Evolutionary conservation across 2,329 filamentous ascomycete species (phyloP).

Genomic region (Bipolaris zeicola): DNA sequence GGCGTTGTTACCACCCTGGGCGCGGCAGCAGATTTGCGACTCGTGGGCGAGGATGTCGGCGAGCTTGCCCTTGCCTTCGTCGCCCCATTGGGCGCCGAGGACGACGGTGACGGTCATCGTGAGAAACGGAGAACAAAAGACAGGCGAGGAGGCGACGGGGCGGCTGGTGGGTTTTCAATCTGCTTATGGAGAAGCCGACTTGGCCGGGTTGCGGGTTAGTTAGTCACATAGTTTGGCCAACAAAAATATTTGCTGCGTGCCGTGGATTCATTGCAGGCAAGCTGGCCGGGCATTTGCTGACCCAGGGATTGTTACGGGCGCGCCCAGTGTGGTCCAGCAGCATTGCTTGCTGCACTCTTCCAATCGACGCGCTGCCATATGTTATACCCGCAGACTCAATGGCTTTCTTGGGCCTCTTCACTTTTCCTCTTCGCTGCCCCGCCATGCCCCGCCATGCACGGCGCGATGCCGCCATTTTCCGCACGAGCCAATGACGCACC

Average conservation of each 20-base stretch:
- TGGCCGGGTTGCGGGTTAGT: conserved; percentile 12
- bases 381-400: not conserved
- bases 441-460: conserved; percentile 19
- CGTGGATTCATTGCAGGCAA: conserved; percentile 1
- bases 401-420: not conserved
- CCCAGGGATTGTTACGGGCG: not conserved
- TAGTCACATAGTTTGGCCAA: conserved; percentile 19
- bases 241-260: conserved; percentile 33
- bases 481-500: conserved; percentile 22
- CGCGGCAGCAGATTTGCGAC: conserved; percentile 62
- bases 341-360: not conserved
- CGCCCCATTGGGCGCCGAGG: conserved; percentile 66
- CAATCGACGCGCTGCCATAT: not conserved
- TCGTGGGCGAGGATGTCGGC: conserved; percentile 62
- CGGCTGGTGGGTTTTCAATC: conserved; percentile 27
- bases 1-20: conserved; percentile 67
- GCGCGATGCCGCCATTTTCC: conserved; percentile 20
- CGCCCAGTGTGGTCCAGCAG: not conserved
- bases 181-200: conserved; percentile 21
- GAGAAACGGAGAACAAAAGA: conserved; percentile 15
- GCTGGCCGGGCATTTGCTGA: not conserved
- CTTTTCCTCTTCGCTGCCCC: conserved; percentile 18
- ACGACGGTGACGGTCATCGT: conserved; percentile 61
- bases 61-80: conserved; percentile 65
- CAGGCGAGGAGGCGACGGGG: conserved; percentile 18